Evolutionary conservation across 345 rosid genomes (phyloP).

Genomic region (Orychophragmus violaceus): DNA sequence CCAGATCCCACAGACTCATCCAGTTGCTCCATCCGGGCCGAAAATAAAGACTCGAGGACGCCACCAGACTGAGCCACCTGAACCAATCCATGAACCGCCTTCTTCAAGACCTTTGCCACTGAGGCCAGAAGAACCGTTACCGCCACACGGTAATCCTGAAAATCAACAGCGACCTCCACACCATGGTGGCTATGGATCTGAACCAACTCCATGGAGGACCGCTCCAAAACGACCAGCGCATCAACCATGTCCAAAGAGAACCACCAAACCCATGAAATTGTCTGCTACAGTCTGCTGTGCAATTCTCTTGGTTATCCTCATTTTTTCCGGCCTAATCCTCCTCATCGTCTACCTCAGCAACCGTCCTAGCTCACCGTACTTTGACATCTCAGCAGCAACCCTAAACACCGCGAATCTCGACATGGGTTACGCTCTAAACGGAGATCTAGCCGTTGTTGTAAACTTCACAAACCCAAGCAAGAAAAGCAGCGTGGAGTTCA

Average conservation of each 20-base stretch:
- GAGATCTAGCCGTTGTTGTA: slow-evolving; percentile 57
- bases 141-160: slow-evolving; percentile 21
- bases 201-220: slow-evolving; percentile 17
- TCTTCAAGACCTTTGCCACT: slow-evolving; percentile 31
- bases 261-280: slow-evolving; percentile 44
- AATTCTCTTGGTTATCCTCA: slow-evolving; percentile 47
- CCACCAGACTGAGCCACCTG: slow-evolving; percentile 19
- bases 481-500: slow-evolving; percentile 68
- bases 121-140: slow-evolving; percentile 26
- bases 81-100: slow-evolving; percentile 9
- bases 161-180: slow-evolving; percentile 16
- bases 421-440: slow-evolving; percentile 57
- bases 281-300: slow-evolving; percentile 52
- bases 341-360: slow-evolving; percentile 67
- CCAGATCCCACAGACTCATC: slow-evolving; percentile 11
- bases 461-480: slow-evolving; percentile 90
- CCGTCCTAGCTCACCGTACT: slow-evolving; percentile 64
- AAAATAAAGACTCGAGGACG: slow-evolving; percentile 29
- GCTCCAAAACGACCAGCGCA: slow-evolving; percentile 22
- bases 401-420: slow-evolving; percentile 73
- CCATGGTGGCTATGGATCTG: background rate
- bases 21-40: slow-evolving; percentile 8
- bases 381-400: slow-evolving; percentile 57
- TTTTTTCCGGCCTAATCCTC: slow-evolving; percentile 54
- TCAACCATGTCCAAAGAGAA: slow-evolving; percentile 23